Percentiles rank a stretch among this genome's conserved stretches.
phyloP scores from a whole-genome alignment of 305 asterid genomes.

The Solanum hybrid region DNA sequence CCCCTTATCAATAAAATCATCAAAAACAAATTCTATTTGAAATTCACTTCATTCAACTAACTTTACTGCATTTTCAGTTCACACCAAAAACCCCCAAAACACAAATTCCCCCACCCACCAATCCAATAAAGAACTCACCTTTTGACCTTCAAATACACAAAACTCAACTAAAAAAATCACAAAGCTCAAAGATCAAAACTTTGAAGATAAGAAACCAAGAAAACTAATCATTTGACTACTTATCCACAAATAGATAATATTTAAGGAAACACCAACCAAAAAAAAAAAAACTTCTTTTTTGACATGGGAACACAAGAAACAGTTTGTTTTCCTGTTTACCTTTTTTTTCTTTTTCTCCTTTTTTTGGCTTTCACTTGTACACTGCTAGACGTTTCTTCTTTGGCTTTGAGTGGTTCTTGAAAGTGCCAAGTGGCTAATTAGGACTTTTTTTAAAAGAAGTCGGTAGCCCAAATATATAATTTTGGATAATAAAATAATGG shows the following conservation, averaged over 20 bases:
- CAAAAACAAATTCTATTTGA: background rate
- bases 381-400: background rate
- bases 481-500: slow-evolving; percentile 7
- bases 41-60: slow-evolving; percentile 4
- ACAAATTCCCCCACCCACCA: background rate
- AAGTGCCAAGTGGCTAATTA: slow-evolving; percentile 15
- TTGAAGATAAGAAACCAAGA: slow-evolving; percentile 3
- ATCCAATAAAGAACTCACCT: background rate
- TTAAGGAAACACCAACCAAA: background rate
- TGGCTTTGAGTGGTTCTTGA: slow-evolving; percentile 8
- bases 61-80: background rate
- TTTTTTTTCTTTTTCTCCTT: background rate
- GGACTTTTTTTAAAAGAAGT: background rate
- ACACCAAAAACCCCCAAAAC: background rate
- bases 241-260: background rate
- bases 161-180: background rate
- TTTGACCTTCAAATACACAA: background rate
- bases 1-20: background rate
- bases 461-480: background rate
- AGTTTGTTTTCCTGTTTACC: background rate
- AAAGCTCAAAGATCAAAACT: background rate
- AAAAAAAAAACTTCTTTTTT: background rate
- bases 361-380: background rate
- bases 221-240: background rate
- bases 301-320: background rate